These are phyloP conservation scores for Nepenthes alata DNA, from an alignment of 179 eudicot genomes.

Conservation along the genomic window DNA sequence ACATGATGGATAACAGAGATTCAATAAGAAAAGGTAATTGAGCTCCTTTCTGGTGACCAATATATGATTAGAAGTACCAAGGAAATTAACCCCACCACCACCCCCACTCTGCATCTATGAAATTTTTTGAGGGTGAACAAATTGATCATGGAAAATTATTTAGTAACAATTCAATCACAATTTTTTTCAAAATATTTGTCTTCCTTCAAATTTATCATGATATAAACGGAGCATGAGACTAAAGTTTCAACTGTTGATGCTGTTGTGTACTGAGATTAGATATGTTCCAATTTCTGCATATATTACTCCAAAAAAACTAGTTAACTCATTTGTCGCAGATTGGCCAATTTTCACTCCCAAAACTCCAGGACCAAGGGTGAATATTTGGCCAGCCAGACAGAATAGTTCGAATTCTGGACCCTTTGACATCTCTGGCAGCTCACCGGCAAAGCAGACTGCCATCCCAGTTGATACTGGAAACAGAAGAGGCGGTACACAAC, in stretches of 20 bases:
- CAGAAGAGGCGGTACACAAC: conserved; percentile 40
- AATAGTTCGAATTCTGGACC: conserved; percentile 56
- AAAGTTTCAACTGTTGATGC: neutral
- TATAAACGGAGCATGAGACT: neutral
- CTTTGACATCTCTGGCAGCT: conserved; percentile 50
- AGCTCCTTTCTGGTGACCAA: no score
- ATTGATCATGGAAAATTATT: no score
- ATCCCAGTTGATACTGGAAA: conserved; percentile 34
- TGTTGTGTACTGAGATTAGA: neutral
- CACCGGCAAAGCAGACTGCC: conserved; percentile 48
- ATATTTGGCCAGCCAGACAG: conserved; percentile 78
- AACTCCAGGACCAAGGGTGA: conserved; percentile 94
- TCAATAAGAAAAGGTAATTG: conserved; percentile 56
- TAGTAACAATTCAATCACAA: no score
- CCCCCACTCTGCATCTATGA: no score
- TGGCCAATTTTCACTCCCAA: conserved; percentile 77
- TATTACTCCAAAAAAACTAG: conserved; percentile 37
- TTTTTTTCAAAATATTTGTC: neutral
- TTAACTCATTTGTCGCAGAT: conserved; percentile 80
- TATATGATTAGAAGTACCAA: no score
- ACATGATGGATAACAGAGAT: conserved; percentile 66
- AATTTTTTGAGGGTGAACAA: no score
- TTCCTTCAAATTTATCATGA: neutral
- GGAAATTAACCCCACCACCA: no score
- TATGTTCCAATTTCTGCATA: neutral